Evolutionary conservation across 2,329 filamentous ascomycete species (phyloP).

Genomic region (Lachnellula occidentalis): DNA sequence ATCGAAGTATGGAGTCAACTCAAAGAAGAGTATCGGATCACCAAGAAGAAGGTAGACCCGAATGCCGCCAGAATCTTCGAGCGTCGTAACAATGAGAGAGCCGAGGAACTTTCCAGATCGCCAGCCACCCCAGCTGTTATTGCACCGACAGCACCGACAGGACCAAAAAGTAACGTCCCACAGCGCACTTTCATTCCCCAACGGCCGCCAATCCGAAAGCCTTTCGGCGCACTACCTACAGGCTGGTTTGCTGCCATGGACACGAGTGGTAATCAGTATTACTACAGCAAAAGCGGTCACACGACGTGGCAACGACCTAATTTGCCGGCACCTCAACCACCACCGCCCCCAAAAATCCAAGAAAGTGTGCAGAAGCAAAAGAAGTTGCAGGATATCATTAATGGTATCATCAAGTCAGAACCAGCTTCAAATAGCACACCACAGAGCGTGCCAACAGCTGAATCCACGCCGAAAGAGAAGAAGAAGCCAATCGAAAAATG

Average conservation of each 20-base stretch:
- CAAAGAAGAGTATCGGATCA: constrained; percentile 87
- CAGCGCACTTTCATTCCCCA: constrained; percentile 49
- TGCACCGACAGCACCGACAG: constrained; percentile 47
- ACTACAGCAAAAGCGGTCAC: constrained; percentile 71
- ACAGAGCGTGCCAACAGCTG: constrained; percentile 54
- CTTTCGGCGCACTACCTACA: constrained; percentile 51
- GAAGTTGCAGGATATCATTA: constrained; percentile 76
- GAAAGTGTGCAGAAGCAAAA: constrained; percentile 51
- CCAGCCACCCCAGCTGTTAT: constrained; percentile 18
- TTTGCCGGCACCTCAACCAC: constrained; percentile 57
- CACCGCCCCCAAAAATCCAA: constrained; percentile 47
- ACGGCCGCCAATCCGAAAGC: constrained; percentile 16
- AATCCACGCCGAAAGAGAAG: constrained; percentile 47
- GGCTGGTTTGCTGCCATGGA: constrained; percentile 82
- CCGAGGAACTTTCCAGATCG: constrained; percentile 38
- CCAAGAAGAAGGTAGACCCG: constrained; percentile 78
- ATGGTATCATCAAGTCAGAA: constrained; percentile 67
- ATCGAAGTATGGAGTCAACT: constrained; percentile 84
- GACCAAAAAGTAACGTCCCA: constrained; percentile 40
- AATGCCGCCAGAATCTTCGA: constrained; percentile 53
- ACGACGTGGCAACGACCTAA: constrained; percentile 81
- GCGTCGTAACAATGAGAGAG: constrained; percentile 59
- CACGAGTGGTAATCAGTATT: constrained; percentile 69
- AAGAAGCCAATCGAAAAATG: constrained; percentile 66
- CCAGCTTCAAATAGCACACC: constrained; percentile 42